These are phyloP conservation scores for Blastocystis sp. DNA, from an alignment of 352 stramenopile genomes.

Conservation along the genomic window DNA sequence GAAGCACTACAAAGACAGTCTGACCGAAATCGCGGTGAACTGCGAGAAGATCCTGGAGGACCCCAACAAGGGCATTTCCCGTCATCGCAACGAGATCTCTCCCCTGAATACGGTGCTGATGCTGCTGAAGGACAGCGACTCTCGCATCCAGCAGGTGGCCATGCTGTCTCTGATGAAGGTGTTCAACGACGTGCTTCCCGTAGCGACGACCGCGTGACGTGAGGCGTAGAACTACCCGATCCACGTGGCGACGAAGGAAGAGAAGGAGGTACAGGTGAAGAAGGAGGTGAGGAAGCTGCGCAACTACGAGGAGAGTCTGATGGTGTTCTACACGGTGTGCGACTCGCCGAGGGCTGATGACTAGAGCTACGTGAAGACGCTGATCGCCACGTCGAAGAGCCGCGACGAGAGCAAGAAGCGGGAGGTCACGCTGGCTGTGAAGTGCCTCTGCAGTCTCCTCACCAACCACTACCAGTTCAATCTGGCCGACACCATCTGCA, in stretches of 20 bases:
- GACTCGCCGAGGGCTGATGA: neutral
- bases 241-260: slow-evolving; percentile 36
- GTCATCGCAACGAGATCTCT: slow-evolving; percentile 1
- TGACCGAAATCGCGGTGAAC: slow-evolving; percentile 43
- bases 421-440: neutral
- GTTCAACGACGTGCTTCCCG: slow-evolving; percentile 59
- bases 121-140: neutral
- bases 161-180: slow-evolving; percentile 57
- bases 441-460: slow-evolving; percentile 32
- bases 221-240: slow-evolving; percentile 39
- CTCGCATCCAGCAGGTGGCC: slow-evolving; percentile 1
- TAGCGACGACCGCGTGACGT: neutral
- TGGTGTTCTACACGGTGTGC: slow-evolving; percentile 21
- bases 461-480: slow-evolving; percentile 65
- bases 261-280: slow-evolving; percentile 50
- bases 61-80: slow-evolving; percentile 18
- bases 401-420: neutral
- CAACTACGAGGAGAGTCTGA: slow-evolving; percentile 53
- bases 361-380: slow-evolving; percentile 36
- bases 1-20: slow-evolving; percentile 24
- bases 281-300: slow-evolving; percentile 44
- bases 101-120: neutral
- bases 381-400: neutral
- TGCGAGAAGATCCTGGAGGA: slow-evolving; percentile 49
- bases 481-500: slow-evolving; percentile 42